Percentiles rank a stretch among this genome's conserved stretches.
Conservation (phyloP, 1,284 basidiomycete genomes). For the Inonotus hispidus region DNA sequence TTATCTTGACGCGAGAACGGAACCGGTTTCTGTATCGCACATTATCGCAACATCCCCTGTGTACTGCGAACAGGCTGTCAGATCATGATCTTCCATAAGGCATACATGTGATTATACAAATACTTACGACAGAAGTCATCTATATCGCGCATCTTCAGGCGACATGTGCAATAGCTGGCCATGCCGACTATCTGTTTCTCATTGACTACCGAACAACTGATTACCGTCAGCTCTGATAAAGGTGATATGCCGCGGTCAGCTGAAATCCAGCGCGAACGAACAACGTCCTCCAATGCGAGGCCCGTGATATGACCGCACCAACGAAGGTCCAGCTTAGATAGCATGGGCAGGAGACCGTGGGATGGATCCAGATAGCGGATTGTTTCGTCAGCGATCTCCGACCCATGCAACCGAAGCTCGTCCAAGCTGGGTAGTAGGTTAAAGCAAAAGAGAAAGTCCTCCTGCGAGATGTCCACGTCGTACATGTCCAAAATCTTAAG, state of each 20-base stretch:
- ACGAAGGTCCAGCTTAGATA: constrained; percentile 47
- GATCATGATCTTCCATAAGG: constrained; percentile 5
- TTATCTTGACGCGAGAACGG: constrained; percentile 29
- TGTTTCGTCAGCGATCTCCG: constrained; percentile 49
- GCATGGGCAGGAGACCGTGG: constrained; percentile 41
- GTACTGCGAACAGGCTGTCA: constrained; percentile 30
- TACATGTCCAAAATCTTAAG: constrained; percentile 50
- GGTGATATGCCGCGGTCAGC: constrained; percentile 20
- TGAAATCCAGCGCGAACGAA: constrained; percentile 32
- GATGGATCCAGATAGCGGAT: constrained; percentile 37
- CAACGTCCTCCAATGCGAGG: constrained; percentile 44
- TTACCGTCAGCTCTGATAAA: constrained; percentile 45
- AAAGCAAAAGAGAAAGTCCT: constrained; percentile 40
- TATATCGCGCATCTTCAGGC: constrained; percentile 38
- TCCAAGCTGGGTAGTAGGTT: constrained; percentile 35
- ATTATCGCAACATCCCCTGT: constrained; percentile 48
- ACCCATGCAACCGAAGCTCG: constrained; percentile 53
- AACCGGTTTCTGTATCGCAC: constrained; percentile 46
- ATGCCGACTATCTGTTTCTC: constrained; percentile 51
- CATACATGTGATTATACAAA: background rate
- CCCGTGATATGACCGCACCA: constrained; percentile 58
- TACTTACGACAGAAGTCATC: constrained; percentile 55
- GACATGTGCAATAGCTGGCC: constrained; percentile 43
- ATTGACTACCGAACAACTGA: constrained; percentile 54
- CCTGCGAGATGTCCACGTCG: constrained; percentile 44